These are phyloP conservation scores for Domatiomyces catenatus DNA, from an alignment of 2,329 filamentous ascomycete genomes.

Conservation along the genomic window DNA sequence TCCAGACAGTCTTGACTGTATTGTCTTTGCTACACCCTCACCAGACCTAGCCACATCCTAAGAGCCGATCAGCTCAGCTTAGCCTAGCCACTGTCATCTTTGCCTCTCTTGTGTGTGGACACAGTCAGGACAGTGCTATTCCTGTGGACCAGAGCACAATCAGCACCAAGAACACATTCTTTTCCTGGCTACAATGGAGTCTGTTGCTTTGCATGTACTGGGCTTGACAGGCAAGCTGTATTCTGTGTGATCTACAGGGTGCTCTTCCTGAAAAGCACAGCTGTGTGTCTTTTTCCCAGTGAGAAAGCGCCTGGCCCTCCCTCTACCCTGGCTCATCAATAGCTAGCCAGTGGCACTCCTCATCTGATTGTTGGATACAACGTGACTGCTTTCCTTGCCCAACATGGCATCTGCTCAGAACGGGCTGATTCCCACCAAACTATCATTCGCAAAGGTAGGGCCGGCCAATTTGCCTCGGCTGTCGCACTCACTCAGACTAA, in stretches of 20 bases:
- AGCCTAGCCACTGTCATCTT: not conserved
- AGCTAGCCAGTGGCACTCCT: not conserved
- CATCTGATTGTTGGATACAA: constrained; percentile 14
- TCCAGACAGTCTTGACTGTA: not conserved
- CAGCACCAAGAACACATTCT: not conserved
- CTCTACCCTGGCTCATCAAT: constrained; percentile 10
- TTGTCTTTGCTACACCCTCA: not conserved
- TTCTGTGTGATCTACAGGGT: constrained; percentile 12
- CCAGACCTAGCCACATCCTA: not conserved
- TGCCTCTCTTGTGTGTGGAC: not conserved
- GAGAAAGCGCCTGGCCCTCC: not conserved
- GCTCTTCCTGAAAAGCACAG: constrained; percentile 1
- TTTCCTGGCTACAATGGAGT: constrained; percentile 14
- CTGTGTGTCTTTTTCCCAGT: constrained; percentile 6
- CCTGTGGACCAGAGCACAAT: not conserved
- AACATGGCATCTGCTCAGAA: constrained; percentile 18
- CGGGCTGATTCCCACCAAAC: constrained; percentile 30
- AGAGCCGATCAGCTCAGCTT: not conserved
- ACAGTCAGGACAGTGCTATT: not conserved
- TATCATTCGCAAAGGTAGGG: constrained; percentile 63
- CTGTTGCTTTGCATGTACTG: constrained; percentile 9
- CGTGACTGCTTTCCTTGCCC: constrained; percentile 17
- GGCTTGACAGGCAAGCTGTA: constrained; percentile 13
- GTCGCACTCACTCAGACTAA: constrained; percentile 15
- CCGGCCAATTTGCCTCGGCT: constrained; percentile 5